These are phyloP conservation scores for Encephalitozoon cuniculi DNA, from an alignment of 371 early-diverging fungal species.

Conservation along the genomic window DNA sequence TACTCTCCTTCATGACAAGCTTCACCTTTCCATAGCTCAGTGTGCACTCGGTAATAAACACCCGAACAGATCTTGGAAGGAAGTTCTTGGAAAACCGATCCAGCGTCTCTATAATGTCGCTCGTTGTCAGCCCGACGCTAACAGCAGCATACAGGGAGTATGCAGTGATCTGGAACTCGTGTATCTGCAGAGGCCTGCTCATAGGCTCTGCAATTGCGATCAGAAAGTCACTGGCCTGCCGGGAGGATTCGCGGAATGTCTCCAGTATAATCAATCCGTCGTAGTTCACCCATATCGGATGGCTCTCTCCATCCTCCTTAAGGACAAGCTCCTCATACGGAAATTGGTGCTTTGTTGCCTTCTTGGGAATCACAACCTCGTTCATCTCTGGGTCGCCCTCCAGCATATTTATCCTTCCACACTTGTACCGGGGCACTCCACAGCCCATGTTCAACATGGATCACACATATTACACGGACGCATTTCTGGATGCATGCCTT, in stretches of 20 bases:
- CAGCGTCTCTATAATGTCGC: constrained; percentile 81
- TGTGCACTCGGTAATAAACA: constrained; percentile 79
- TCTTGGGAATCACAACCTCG: constrained; percentile 57
- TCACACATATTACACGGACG: constrained; percentile 17
- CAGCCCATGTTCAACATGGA: neutral
- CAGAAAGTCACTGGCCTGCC: constrained; percentile 89
- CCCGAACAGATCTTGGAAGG: constrained; percentile 72
- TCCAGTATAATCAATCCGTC: constrained; percentile 87
- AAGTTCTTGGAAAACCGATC: constrained; percentile 74
- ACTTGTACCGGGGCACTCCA: neutral
- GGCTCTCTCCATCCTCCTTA: constrained; percentile 72
- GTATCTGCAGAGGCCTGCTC: constrained; percentile 80
- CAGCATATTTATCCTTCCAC: neutral
- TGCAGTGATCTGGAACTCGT: constrained; percentile 91
- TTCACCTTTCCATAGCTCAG: constrained; percentile 89
- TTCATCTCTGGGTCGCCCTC: constrained; percentile 17
- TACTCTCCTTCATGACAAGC: constrained; percentile 80
- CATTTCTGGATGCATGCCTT: constrained; percentile 9
- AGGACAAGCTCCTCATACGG: constrained; percentile 61
- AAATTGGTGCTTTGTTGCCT: constrained; percentile 58
- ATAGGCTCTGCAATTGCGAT: constrained; percentile 96
- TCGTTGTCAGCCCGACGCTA: constrained; percentile 87
- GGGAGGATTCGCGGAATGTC: constrained; percentile 80
- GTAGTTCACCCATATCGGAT: constrained; percentile 87
- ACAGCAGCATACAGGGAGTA: constrained; percentile 97